Evolutionary conservation across 2,329 filamentous ascomycete genomes (phyloP), one percentile per base, ranked within the genome.

Genomic region (Diaporthe eres): DNA sequence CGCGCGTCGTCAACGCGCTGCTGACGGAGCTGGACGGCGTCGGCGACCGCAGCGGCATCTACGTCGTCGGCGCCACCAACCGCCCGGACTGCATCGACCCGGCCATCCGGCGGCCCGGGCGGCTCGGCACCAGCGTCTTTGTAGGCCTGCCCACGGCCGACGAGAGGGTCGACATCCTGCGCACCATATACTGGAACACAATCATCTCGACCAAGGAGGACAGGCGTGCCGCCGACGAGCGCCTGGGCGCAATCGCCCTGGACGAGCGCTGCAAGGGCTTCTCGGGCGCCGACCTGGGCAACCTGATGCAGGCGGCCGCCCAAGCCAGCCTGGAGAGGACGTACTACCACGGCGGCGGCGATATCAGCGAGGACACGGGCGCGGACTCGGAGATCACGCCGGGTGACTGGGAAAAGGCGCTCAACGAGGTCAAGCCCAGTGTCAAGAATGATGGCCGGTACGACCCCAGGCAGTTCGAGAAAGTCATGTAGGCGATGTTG

Each of bases 81-180:
- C 88, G 97, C 0, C 96, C 96, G 0, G 96, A 98, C 82, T 98
- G 98, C 86, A 98, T 99, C 79, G 97, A 99, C 82, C 92, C 95
- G 2, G 97, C 97, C 1, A 98, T 99, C 92, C 90, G 98, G 15
- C 93, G 97, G 1, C 96, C 97, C 0, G 97, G 97, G 0, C 93
- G 97, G 37, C 89, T 99, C 1, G 96, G 96, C 78, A 96, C 93
- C 0, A 91, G 93, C n/a, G 89, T 98, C 37, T 98, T 96, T 79
- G 94, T 99, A 53, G 96, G 97, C 80, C 86, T 98, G 0, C 97
- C 97, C 0, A 93, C 92, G 37, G 87, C 93, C 0, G 88, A 92
- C 10, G 83, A 98, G 82, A 90, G 97, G 19, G 94, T 94, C 0
- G 95, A 97, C 74, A 99, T 99, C 77, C 87, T 99, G 31, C 89